Percentiles rank a stretch among this genome's conserved stretches.
Evolutionary conservation across 371 early-diverging fungal species (phyloP).

Genomic region (Mortierella sp.): DNA sequence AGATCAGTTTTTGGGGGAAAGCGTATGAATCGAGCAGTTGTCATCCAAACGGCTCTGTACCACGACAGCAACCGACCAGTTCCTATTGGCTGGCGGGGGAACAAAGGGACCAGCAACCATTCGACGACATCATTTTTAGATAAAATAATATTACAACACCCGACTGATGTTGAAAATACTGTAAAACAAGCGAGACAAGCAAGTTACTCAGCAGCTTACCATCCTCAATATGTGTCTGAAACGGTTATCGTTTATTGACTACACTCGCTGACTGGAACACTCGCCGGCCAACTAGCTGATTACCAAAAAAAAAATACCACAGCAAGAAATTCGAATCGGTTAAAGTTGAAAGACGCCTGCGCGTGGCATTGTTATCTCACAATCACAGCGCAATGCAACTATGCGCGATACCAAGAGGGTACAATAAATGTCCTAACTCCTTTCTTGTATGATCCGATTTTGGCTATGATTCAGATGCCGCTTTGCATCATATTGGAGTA

Average conservation of each 20-base stretch:
- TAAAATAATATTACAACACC: not conserved
- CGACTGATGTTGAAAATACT: not conserved
- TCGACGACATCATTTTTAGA: constrained; percentile 14
- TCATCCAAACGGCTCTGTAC: constrained; percentile 21
- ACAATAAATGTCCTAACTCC: constrained; percentile 2
- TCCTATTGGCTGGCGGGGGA: constrained; percentile 34
- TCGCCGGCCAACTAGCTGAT: no score
- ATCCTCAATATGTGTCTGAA: not conserved
- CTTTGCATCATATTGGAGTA: not conserved
- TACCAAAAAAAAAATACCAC: no score
- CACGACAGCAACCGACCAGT: constrained; percentile 22
- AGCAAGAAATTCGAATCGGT: no score
- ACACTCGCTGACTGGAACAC: no score
- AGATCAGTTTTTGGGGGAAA: not conserved
- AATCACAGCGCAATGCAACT: not conserved
- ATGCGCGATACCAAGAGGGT: not conserved
- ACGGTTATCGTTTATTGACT: not conserved
- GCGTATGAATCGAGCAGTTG: not conserved
- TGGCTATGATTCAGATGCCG: constrained; percentile 6
- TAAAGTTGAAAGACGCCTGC: not conserved
- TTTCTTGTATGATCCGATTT: not conserved
- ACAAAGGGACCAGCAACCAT: constrained; percentile 3
- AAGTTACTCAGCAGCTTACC: not conserved
- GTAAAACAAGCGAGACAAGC: not conserved
- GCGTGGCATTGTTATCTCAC: not conserved